Evolutionary conservation across 208 protist species (phyloP), one percentile per base, ranked within the genome.

Genomic region (Trypanosomatidae sp.): DNA sequence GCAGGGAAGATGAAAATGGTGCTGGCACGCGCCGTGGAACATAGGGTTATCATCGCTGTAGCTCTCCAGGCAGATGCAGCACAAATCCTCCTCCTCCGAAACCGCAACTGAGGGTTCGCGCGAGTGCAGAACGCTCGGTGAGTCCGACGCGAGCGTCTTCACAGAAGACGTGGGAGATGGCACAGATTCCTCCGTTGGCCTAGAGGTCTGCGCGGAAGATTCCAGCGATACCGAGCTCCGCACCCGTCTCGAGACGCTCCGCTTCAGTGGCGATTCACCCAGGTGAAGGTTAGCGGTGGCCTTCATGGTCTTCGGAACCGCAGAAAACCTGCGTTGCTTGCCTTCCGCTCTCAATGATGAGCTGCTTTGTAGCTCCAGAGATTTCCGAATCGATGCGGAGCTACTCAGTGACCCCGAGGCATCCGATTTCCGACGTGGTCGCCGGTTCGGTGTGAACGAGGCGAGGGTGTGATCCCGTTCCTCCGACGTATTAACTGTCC

Each of bases 1-100:
- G 66, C 89, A 94, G 15, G 86, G 79, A 1, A 91, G 64, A 69
- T 94, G 89, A 64, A 94, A 94, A 66, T 90, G 87, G 56, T 94
- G 89, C 19, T 69, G 74, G 74, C 89, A 94, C 22, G 72, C 64
- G 49, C 87, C 87, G 19, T 74, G 68, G 30, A 84, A 83, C 74
- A 80, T 84, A 13, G 89, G 89, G 73, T 94, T 94, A 36, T 92
- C 87, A 0, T 15, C 52, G 19, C 59, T 80, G 87, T 94, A 94
- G 66, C 58, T 62, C 67, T 94, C 89, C 25, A 94, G 71, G 67
- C 89, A 94, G 71, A 94, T 94, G 81, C 86, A 91, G 81, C 89
- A 94, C 73, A 70, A 53, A 12, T 89, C 76, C n/a, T 81, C 85
- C 50, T 94, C 89, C 25, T 87, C 80, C 12, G 41, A 50, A 15